These are phyloP conservation scores for Peronosclerospora sorghi DNA, from an alignment of 352 stramenopile genomes.

Conservation along the genomic window DNA sequence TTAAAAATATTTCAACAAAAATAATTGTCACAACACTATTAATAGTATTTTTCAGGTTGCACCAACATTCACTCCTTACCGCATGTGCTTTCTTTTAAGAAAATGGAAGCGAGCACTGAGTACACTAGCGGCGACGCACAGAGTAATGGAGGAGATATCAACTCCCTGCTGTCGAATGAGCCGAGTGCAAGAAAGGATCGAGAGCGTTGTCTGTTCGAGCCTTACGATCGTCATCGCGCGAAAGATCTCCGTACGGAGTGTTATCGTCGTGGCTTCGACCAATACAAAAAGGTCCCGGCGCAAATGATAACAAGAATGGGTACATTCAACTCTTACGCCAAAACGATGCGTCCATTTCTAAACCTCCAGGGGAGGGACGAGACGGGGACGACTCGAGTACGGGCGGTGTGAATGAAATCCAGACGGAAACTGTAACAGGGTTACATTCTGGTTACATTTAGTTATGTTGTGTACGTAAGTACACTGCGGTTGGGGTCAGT, in stretches of 20 bases:
- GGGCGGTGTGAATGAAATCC: slow-evolving; percentile 8
- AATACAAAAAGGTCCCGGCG: slow-evolving; percentile 70
- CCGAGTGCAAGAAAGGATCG: slow-evolving; percentile 16
- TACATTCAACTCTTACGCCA: slow-evolving; percentile 64
- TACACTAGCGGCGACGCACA: slow-evolving; percentile 34
- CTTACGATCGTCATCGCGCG: slow-evolving; percentile 64
- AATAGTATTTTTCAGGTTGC: too few species aligned
- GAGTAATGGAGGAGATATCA: slow-evolving; percentile 40
- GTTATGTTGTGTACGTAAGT: too few species aligned
- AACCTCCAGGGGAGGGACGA: slow-evolving; percentile 13
- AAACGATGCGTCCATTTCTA: slow-evolving; percentile 29
- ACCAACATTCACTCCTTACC: too few species aligned
- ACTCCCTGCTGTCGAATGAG: slow-evolving; percentile 50
- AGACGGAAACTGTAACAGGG: slow-evolving; percentile 14
- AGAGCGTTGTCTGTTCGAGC: slow-evolving; percentile 36
- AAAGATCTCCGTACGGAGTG: slow-evolving; percentile 70
- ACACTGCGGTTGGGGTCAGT: too few species aligned
- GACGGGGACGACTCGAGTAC: slow-evolving; percentile 7
- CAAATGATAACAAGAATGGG: slow-evolving; percentile 80
- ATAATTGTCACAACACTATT: too few species aligned
- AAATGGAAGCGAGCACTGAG: slow-evolving; percentile 14
- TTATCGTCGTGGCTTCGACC: slow-evolving; percentile 62
- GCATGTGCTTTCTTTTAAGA: not conserved
- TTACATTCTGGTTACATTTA: too few species aligned
- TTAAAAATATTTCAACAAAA: too few species aligned